Evolutionary conservation across 306 rosid species (phyloP), one percentile per base, ranked within the genome.

Genomic region (Corylus heterophylla): DNA sequence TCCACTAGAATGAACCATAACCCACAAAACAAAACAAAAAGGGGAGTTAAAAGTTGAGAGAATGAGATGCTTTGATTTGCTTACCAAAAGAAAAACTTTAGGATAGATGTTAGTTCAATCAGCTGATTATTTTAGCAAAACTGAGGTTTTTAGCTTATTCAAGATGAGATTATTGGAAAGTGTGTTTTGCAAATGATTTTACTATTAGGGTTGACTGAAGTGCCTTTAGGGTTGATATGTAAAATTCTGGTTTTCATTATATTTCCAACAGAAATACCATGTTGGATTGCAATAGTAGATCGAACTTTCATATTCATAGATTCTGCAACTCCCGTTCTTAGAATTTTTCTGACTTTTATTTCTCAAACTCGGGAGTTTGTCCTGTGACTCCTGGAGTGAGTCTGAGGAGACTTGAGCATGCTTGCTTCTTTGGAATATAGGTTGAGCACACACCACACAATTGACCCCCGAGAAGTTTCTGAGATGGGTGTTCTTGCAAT

Each of bases 111-210:
- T 45, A 73, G 49, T 82, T 67, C 56, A 75, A 47, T 63, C 16
- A 62, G 79, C 74, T 55, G 29, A 78, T 78, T 80, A 45, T 71
- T 63, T 75, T 67, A 64, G 59, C 54, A 56, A 29, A 64, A 74
- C 44, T 78, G 52, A 56, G 27, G 27, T 35, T 76, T 78, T 79
- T 78, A 67, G 81, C 78, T 71, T 48, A 44, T 71, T 78, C 81
- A 51, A 71, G 45, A 20, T 68, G 59, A 71, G 77, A 62, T 68
- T 69, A 64, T 79, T 75, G 63, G 56, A 31, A 62, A 63, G 17
- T 27, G 78, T 39, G 25, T 70, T 17, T 14, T 51, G 7, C 18
- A 52, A 59, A 68, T 51, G 63, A 25, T 62, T 79, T 44, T 75
- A 64, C 75, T 29, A 9, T 16, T 50, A 12, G 61, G 55, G 22